These are phyloP conservation scores for Rhizophora mangle DNA, from an alignment of 345 rosid species.

Conservation along the genomic window DNA sequence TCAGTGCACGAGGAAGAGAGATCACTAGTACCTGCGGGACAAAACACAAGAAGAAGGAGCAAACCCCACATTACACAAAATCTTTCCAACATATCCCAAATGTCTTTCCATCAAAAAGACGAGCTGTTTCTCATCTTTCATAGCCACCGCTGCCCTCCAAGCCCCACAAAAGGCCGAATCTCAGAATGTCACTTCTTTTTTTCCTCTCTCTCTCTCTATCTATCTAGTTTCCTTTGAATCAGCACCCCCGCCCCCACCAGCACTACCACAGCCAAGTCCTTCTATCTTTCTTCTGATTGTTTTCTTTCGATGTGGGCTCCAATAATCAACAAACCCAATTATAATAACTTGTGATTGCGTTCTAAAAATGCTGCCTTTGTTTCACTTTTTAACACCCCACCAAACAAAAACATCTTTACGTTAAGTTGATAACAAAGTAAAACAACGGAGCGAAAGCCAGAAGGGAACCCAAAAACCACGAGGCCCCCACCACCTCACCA, in stretches of 20 bases:
- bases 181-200: constrained; percentile 33
- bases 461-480: constrained; percentile 6
- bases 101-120: constrained; percentile 36
- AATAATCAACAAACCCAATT: no score
- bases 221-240: constrained; percentile 38
- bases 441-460: constrained; percentile 5
- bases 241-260: constrained; percentile 40
- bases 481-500: constrained; percentile 18
- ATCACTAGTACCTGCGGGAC: constrained; percentile 13
- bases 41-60: constrained; percentile 23
- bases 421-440: not conserved
- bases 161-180: constrained; percentile 40
- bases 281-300: not conserved
- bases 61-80: constrained; percentile 37
- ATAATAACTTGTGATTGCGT: not conserved
- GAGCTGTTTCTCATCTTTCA: constrained; percentile 49
- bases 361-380: not conserved
- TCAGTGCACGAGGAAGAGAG: constrained; percentile 19
- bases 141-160: constrained; percentile 30
- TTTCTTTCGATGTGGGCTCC: constrained; percentile 4
- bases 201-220: constrained; percentile 9
- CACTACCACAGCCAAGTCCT: constrained; percentile 12
- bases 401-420: constrained; percentile 14
- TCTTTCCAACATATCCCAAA: constrained; percentile 30
- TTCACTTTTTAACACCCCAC: not conserved